Evolutionary conservation across 2,329 filamentous ascomycete genomes (phyloP).

Genomic region (Aureobasidium musti): DNA sequence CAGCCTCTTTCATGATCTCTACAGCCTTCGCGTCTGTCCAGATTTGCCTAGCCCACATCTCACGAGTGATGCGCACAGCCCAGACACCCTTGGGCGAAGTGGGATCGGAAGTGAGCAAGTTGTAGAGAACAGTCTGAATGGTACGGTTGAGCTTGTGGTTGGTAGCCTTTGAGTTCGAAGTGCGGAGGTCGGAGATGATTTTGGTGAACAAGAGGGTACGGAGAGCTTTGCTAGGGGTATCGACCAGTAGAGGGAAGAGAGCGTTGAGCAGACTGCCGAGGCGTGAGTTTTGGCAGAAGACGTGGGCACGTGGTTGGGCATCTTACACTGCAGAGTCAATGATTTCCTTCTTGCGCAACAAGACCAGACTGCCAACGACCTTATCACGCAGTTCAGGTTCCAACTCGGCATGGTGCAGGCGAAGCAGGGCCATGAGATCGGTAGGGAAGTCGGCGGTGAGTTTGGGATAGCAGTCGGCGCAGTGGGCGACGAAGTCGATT

Average conservation of each 20-base stretch:
- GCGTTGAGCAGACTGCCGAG: constrained; percentile 69
- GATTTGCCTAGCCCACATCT: constrained; percentile 94
- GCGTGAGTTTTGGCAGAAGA: constrained; percentile 26
- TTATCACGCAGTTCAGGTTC: constrained; percentile 89
- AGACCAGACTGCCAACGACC: constrained; percentile 83
- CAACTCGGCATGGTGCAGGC: constrained; percentile 77
- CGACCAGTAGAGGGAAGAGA: constrained; percentile 88
- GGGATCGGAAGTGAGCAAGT: constrained; percentile 82
- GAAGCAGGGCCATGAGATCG: constrained; percentile 78
- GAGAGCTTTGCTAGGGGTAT: constrained; percentile 89
- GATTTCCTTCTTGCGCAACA: constrained; percentile 87
- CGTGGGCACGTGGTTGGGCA: constrained; percentile 28
- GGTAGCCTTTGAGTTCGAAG: constrained; percentile 79
- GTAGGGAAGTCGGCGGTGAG: constrained; percentile 75
- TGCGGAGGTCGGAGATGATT: constrained; percentile 86
- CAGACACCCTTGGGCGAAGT: constrained; percentile 85
- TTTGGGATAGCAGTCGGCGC: constrained; percentile 88
- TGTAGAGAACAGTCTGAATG: constrained; percentile 90
- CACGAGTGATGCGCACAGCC: constrained; percentile 92
- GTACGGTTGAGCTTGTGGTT: constrained; percentile 94
- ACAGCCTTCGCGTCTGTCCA: constrained; percentile 95
- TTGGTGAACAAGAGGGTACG: constrained; percentile 83
- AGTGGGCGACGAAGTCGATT: constrained; percentile 90
- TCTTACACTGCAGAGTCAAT: constrained; percentile 73
- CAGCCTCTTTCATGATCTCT: constrained; percentile 97